Evolutionary conservation across 495 filamentous ascomycete species (phyloP).

Genomic region (Penicillium verhagenii): DNA sequence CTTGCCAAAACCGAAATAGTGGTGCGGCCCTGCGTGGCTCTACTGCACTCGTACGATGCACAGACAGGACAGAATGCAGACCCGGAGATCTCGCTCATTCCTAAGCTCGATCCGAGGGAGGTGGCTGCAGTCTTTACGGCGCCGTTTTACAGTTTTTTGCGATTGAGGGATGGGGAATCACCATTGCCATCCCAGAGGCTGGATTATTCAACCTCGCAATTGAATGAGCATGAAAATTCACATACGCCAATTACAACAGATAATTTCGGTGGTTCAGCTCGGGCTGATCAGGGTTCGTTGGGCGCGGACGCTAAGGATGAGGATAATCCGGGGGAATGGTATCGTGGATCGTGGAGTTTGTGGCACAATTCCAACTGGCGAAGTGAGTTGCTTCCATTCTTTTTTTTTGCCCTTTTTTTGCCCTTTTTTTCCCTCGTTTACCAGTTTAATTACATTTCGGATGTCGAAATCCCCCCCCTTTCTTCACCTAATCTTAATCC

Average conservation of each 20-base stretch:
- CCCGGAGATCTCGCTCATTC: constrained; percentile 71
- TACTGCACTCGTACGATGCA: constrained; percentile 62
- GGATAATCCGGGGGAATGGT: constrained; percentile 56
- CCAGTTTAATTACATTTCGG: neutral
- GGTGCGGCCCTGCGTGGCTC: constrained; percentile 83
- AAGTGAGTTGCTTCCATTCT: constrained; percentile 29
- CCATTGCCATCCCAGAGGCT: neutral
- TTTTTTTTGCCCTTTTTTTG: neutral
- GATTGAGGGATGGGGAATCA: constrained; percentile 41
- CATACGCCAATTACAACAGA: neutral
- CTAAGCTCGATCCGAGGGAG: constrained; percentile 76
- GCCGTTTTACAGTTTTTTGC: constrained; percentile 72
- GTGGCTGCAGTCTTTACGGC: constrained; percentile 90
- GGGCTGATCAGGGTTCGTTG: neutral
- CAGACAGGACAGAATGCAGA: constrained; percentile 36
- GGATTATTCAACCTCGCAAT: no score
- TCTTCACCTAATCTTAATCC: neutral
- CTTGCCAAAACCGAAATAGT: constrained; percentile 78
- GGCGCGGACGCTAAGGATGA: constrained; percentile 2
- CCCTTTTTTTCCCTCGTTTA: neutral
- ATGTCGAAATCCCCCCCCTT: neutral
- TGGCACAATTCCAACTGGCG: constrained; percentile 72
- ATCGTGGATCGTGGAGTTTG: constrained; percentile 48
- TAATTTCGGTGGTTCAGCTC: neutral
- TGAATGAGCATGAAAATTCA: neutral